A percentile compares a stretch with the other conserved stretches of the same genome.
phyloP scores from a whole-genome alignment of 106 monocot genomes.

The Acorus gramineus region DNA sequence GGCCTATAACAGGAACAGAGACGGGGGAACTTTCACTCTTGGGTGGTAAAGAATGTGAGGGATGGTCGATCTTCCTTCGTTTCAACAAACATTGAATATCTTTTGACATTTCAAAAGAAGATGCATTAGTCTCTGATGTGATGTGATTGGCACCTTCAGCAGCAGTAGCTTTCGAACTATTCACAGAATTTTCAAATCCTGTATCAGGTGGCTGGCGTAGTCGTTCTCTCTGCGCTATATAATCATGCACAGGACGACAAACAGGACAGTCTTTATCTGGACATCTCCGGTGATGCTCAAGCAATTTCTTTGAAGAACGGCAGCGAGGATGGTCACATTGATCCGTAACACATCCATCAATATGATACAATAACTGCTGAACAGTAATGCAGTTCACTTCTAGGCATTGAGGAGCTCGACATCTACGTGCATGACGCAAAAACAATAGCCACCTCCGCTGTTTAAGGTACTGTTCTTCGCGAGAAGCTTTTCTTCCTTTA shows the following conservation, averaged over 20 bases:
- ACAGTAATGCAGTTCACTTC: slow-evolving; percentile 46
- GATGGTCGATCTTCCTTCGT: slow-evolving; percentile 47
- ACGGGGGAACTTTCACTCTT: slow-evolving; percentile 38
- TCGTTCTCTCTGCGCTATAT: slow-evolving; percentile 1
- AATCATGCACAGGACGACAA: slow-evolving; percentile 9
- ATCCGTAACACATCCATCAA: slow-evolving; percentile 11
- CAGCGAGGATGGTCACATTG: neutral
- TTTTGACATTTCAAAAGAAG: slow-evolving; percentile 36
- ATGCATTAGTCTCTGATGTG: slow-evolving; percentile 10
- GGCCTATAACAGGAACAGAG: slow-evolving; percentile 25
- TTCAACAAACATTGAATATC: slow-evolving; percentile 37
- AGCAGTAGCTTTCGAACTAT: slow-evolving; percentile 13
- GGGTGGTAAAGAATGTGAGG: slow-evolving; percentile 14
- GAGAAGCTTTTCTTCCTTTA: slow-evolving; percentile 15
- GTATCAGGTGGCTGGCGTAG: neutral
- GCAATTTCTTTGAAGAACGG: slow-evolving; percentile 4
- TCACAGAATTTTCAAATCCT: neutral
- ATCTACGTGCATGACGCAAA: slow-evolving; percentile 63
- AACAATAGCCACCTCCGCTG: slow-evolving; percentile 70
- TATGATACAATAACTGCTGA: slow-evolving; percentile 59
- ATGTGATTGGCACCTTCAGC: slow-evolving; percentile 17
- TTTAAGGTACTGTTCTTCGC: slow-evolving; percentile 30
- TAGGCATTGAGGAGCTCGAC: slow-evolving; percentile 45
- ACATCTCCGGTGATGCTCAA: neutral
- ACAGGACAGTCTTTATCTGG: neutral